Base-by-base conservation (phyloP, 495 filamentous ascomycete species). In the Staphylotrichum longicolle region DNA sequence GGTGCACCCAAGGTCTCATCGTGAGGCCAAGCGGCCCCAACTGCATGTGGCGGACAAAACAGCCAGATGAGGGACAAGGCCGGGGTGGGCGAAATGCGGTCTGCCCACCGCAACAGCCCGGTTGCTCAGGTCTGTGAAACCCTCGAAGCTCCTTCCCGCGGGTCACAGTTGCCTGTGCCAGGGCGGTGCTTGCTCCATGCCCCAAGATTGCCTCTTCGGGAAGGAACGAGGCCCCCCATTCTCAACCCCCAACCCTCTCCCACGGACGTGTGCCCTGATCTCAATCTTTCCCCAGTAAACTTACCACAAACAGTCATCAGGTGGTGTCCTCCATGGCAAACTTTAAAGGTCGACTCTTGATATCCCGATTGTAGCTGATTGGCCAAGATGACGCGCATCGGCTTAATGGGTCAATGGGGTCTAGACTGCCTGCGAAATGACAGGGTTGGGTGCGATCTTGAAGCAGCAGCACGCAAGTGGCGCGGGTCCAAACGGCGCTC, bases 11-110 rank as follows among this genome's bases (percentile, higher is more conserved):
- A 35, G n/a, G 34, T 39, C 50, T 37, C 50, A n/a, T 30, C 6
- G 34, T 8, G 12, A 52, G 15, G 8, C 50, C 50, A 39, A 9
- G 50, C 33, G 20, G 34, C 33, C 8, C 50, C 50, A 39, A 39
- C 50, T 52, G 50, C 50, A 52, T 52, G 34, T 39, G 34, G 33
- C 50, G 39, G 50, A 14, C 50, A 10, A 20, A 10, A 35, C 27
- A 30, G 48, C 11, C 11, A 52, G 33, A 12, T 27, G 20, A 27
- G 20, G 20, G 20, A 27, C 20, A 27, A 27, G 32, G 32, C 30
- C 11, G 20, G 20, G 20, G 20, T 27, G 20, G 1, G 20, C 20
- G 14, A 33, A 34, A 50, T 12, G 1, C 7, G 10, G 48, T 14
- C 48, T 34, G 46, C 20, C 20, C 20, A 27, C 20, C 20, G 20